phyloP scores from a whole-genome alignment of 2,329 filamentous ascomycete genomes.

The Dactylellina drechsleri region DNA sequence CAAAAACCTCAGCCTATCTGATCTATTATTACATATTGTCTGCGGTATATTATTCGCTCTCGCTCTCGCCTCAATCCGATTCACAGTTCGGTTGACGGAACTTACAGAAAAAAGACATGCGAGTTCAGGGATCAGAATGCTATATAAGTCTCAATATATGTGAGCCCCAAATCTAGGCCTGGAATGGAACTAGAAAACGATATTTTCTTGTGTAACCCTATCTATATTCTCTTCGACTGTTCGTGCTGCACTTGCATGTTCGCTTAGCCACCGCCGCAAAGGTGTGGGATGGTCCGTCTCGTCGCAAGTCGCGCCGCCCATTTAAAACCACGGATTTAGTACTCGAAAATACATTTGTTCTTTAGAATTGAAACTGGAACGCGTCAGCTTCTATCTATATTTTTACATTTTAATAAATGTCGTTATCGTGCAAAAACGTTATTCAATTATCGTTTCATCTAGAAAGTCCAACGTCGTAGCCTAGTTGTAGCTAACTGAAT shows the following conservation, averaged over 20 bases:
- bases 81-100: too few relatives aligned
- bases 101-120: too few relatives aligned
- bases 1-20: too few relatives aligned
- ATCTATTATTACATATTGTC: too few relatives aligned
- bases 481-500: conserved; percentile 12
- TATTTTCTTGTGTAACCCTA: conserved; percentile 4
- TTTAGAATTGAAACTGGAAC: too few relatives aligned
- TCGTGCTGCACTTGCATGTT: neutral
- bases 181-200: neutral
- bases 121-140: neutral
- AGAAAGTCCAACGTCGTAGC: conserved; percentile 8
- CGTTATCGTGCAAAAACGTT: too few relatives aligned
- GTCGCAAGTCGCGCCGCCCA: neutral
- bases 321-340: neutral
- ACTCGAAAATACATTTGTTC: too few relatives aligned
- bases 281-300: neutral
- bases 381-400: too few relatives aligned
- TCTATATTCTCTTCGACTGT: neutral
- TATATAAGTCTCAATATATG: neutral
- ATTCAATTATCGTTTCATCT: neutral
- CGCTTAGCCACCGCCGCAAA: neutral
- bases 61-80: too few relatives aligned
- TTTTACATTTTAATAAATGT: too few relatives aligned
- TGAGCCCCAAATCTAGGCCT: neutral
- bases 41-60: too few relatives aligned